Percentiles rank a stretch among this genome's conserved stretches.
These are phyloP conservation scores for Tephrocybe sp. DNA, from an alignment of 768 basidiomycete genomes.

Conservation along the genomic window DNA sequence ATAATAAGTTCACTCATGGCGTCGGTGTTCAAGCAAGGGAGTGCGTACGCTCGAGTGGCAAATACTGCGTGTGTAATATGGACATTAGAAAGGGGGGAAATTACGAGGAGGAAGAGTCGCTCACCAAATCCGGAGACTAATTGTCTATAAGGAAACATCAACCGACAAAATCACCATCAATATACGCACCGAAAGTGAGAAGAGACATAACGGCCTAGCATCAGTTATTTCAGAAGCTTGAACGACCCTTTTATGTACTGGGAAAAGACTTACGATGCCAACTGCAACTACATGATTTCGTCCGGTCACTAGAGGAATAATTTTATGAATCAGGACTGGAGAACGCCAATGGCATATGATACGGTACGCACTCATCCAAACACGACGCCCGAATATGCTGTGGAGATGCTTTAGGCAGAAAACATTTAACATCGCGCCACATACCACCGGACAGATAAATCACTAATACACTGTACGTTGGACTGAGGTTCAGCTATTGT, in stretches of 20 bases:
- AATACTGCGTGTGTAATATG: not conserved
- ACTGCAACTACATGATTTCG: not conserved
- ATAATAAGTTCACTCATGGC: not conserved
- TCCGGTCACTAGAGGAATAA: conserved; percentile 10
- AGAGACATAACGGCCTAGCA: not conserved
- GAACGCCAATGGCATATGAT: not conserved
- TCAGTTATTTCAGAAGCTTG: too few species aligned
- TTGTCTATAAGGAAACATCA: too few species aligned
- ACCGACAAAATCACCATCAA: not conserved
- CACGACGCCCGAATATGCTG: conserved; percentile 10
- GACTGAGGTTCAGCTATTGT: too few species aligned
- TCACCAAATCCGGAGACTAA: conserved; percentile 12
- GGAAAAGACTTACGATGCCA: not conserved
- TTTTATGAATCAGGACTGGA: not conserved
- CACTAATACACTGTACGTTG: conserved; percentile 6
- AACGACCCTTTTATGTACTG: too few species aligned
- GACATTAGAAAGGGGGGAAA: not conserved
- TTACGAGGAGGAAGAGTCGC: not conserved
- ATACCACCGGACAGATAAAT: conserved; percentile 10
- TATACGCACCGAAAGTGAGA: conserved; percentile 5
- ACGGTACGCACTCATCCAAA: conserved; percentile 9
- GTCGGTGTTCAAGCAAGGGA: not conserved
- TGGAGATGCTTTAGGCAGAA: not conserved
- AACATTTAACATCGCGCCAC: not conserved
- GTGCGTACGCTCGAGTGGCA: conserved; percentile 5